Base-by-base conservation (phyloP, 371 early-diverging fungal species). In the Hamiltosporidium magnivora region DNA sequence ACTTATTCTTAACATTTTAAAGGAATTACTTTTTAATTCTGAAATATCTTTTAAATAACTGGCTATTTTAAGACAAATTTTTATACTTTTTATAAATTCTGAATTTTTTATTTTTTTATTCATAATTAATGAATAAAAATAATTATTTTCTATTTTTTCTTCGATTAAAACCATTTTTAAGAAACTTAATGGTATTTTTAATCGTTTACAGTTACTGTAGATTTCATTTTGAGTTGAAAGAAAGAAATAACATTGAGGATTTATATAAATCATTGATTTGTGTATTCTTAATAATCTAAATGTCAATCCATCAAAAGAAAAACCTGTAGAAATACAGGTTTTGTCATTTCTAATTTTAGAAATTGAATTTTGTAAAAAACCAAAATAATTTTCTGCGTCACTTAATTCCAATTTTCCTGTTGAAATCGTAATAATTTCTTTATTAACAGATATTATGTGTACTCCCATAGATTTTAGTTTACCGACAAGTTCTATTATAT, bases 1-100 rank as follows among this genome's bases (percentile, higher is more conserved):
- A 52, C 54, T 56, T 36, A 46, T 52, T 56, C 62, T 67, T 39
- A 77, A n/a, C 12, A 77, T 46, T 44, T 62, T 74, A 44, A 64
- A 71, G 46, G 72, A 72, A 44, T 74, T 72, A 6, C 67, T 46
- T 38, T 42, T 61, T 36, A 73, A 4, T n/a, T 55, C 67, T 40
- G 66, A 61, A 3, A 42, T 52, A 60, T 70, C 68, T 40, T 60
- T 25, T 25, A 25, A 25, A 25, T 14, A 9, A 3, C 14, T 9
- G 6, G n/a, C 41, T 58, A 39, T 55, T 40, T 76, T 36, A 61
- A 68, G 4, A 54, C 43, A 39, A 69, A 40, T 25, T 72, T 46
- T 53, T 59, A 52, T 1, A 75, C 11, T 9, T 69, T 12, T 2
- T 9, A 44, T 9, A 38, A 12, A 6, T 69, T 38, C 43, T 52